Percentiles rank a stretch among this genome's conserved stretches.
Conservation (phyloP, 1,284 basidiomycete species). For the Ustilago cynodontis region DNA sequence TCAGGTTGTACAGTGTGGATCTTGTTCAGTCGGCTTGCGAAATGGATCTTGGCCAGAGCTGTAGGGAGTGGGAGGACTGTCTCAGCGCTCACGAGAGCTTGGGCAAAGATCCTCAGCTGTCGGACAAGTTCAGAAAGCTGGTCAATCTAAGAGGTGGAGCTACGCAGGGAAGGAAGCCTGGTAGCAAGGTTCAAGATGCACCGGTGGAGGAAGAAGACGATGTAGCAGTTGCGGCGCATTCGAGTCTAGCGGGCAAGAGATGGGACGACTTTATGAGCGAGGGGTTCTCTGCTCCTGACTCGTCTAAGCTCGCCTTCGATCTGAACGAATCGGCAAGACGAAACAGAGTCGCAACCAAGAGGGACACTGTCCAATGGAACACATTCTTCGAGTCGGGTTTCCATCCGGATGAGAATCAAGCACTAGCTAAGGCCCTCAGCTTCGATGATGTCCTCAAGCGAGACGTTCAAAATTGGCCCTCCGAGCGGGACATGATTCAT, state of each 20-base stretch:
- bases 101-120: slow-evolving; percentile 62
- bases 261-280: slow-evolving; percentile 64
- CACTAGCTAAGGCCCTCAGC: slow-evolving; percentile 55
- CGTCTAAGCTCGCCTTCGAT: slow-evolving; percentile 64
- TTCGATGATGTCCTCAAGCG: slow-evolving; percentile 63
- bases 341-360: slow-evolving; percentile 34
- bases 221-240: slow-evolving; percentile 41
- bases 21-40: slow-evolving; percentile 63
- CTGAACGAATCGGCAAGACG: slow-evolving; percentile 62
- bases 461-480: slow-evolving; percentile 61
- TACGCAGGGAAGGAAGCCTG: slow-evolving; percentile 29
- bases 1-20: slow-evolving; percentile 63
- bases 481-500: slow-evolving; percentile 44
- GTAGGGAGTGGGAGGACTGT: slow-evolving; percentile 60
- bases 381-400: slow-evolving; percentile 63
- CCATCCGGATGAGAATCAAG: slow-evolving; percentile 26
- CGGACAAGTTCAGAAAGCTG: slow-evolving; percentile 64
- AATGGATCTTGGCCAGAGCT: slow-evolving; percentile 40
- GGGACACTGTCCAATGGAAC: slow-evolving; percentile 62
- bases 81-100: slow-evolving; percentile 21
- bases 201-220: slow-evolving; percentile 19
- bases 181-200: neutral
- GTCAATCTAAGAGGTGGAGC: slow-evolving; percentile 58
- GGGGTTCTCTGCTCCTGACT: slow-evolving; percentile 65
- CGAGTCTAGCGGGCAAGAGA: slow-evolving; percentile 56